Evolutionary conservation across 164 flowering plant species (phyloP), one percentile per base, ranked within the genome.

Genomic region (Protea cynaroides): DNA sequence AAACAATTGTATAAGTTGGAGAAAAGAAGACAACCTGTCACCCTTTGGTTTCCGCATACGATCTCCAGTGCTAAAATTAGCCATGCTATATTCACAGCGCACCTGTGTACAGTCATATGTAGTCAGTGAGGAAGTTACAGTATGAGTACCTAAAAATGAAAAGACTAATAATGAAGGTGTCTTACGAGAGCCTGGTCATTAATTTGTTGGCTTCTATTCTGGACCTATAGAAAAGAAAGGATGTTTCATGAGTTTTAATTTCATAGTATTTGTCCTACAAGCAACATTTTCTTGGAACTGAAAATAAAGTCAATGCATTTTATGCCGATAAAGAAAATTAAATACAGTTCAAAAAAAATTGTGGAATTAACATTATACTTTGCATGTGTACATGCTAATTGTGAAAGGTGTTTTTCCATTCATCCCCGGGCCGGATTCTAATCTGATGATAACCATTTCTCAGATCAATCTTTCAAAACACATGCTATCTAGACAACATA

Each of bases 51-150:
- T 94, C 70, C 97, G 82, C 83, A 65, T 76, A 25, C 96, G 91
- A 77, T 94, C 96, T 61, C 98, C 98, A 52, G 95, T 91, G 70
- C 98, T 91, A 68, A 94, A 94, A 79, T 89, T 91, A 67, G 98
- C 97, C 98, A 94, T 91, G 76, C 84, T 87, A 69, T 94, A 94
- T 74, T 94, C 98, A 65, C 98, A 94, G 6, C 93, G 88, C 57
- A 94, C 93, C 98, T 94, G 69, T 25, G 67, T 57, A n/a, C 62
- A 61, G 29, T 52, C n/a, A n/a, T 15, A 7, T 8, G 58, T 11
- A 24, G 46, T 8, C 46, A 40, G 46, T 49, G 4, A 49, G 19
- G 15, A 49, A 49, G 2, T 49, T 18, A 40, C 7, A 18, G 52
- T 19, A 12, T 49, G 18, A 49, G 15, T 49, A 49, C 17, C 12